phyloP scores from a whole-genome alignment of 2,329 filamentous ascomycete genomes.

The Chaetomium globosum region DNA sequence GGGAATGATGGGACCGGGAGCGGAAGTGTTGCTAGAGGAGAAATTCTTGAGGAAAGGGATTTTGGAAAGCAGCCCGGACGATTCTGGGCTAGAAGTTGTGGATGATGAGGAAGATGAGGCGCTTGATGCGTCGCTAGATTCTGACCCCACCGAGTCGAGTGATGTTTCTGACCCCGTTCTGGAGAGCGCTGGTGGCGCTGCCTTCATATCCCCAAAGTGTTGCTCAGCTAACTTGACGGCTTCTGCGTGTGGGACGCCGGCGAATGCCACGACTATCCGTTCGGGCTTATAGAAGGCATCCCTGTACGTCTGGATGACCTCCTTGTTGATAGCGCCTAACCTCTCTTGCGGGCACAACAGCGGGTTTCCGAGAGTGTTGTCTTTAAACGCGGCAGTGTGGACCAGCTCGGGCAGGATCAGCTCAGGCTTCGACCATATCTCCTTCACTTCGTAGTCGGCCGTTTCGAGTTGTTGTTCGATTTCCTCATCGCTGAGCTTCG shows the following conservation, averaged over 20 bases:
- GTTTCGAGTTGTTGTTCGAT: slow-evolving; percentile 85
- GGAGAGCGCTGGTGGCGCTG: slow-evolving; percentile 53
- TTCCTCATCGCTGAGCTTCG: slow-evolving; percentile 81
- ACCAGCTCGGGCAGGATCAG: slow-evolving; percentile 93
- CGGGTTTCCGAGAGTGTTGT: slow-evolving; percentile 94
- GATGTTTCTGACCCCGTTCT: slow-evolving; percentile 63
- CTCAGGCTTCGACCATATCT: slow-evolving; percentile 97
- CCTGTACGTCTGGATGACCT: slow-evolving; percentile 76
- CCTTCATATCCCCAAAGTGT: slow-evolving; percentile 89
- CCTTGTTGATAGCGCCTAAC: slow-evolving; percentile 71
- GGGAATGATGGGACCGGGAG: slow-evolving; percentile 47
- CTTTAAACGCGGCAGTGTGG: slow-evolving; percentile 92
- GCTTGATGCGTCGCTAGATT: slow-evolving; percentile 41
- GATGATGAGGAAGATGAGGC: slow-evolving; percentile 41
- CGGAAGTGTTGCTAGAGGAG: slow-evolving; percentile 68
- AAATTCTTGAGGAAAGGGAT: slow-evolving; percentile 85
- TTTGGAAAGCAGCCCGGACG: slow-evolving; percentile 71
- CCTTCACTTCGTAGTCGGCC: slow-evolving; percentile 90
- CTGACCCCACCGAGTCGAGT: slow-evolving; percentile 45
- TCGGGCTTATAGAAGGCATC: slow-evolving; percentile 85
- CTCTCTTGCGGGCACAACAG: slow-evolving; percentile 87
- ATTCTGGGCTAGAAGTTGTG: slow-evolving; percentile 43
- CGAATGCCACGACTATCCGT: slow-evolving; percentile 91
- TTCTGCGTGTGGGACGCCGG: slow-evolving; percentile 79
- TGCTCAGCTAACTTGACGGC: slow-evolving; percentile 79